Conservation (phyloP, 495 filamentous ascomycete genomes). For the Aspergillus affinis region DNA sequence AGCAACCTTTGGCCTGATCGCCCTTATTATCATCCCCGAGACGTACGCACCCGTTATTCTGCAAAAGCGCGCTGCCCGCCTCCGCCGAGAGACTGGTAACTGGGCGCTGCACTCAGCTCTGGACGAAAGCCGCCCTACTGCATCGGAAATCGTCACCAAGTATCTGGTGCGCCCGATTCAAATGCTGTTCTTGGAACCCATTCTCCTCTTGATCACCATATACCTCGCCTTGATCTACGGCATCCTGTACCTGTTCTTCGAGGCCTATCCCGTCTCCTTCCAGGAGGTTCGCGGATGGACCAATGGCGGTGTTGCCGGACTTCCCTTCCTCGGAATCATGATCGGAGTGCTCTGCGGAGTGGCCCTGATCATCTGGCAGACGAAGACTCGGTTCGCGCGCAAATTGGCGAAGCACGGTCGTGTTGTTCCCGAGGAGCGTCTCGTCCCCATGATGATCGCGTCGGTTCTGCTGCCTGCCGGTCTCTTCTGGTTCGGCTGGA, state of each 20-base stretch:
- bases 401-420: conserved; percentile 48
- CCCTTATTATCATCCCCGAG: conserved; percentile 57
- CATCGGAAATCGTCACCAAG: conserved; percentile 44
- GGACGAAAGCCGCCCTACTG: conserved; percentile 53
- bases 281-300: conserved; percentile 52
- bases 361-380: conserved; percentile 47
- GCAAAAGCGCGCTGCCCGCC: conserved; percentile 51
- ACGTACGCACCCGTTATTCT: conserved; percentile 60
- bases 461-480: conserved; percentile 55
- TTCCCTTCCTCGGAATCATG: conserved; percentile 61
- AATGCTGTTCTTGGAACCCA: conserved; percentile 61
- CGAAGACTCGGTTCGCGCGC: conserved; percentile 52
- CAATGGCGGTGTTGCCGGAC: conserved; percentile 43
- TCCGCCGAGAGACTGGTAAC: conserved; percentile 62
- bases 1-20: conserved; percentile 46
- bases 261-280: conserved; percentile 61
- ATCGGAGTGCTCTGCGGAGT: conserved; percentile 54
- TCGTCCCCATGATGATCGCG: conserved; percentile 59
- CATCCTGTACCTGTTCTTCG: conserved; percentile 64
- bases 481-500: conserved; percentile 68
- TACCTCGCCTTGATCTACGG: conserved; percentile 58
- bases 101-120: conserved; percentile 57
- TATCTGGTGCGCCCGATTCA: conserved; percentile 60
- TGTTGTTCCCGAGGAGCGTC: conserved; percentile 57
- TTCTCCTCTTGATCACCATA: conserved; percentile 53